phyloP scores from a whole-genome alignment of 352 stramenopile genomes.

The Globisporangium abappressorium region DNA sequence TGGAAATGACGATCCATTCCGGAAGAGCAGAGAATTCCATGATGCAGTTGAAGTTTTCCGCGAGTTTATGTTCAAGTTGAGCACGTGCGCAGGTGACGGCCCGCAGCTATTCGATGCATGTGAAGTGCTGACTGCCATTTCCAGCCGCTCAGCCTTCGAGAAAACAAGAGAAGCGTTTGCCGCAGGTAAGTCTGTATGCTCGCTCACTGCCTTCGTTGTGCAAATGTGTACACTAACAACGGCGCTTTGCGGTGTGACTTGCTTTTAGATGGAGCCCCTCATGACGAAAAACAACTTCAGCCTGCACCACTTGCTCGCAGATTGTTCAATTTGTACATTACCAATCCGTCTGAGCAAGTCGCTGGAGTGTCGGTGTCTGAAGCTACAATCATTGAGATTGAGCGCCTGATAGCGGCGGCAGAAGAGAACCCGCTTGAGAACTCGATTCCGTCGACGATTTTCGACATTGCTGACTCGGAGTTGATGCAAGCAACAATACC shows the following conservation, averaged over 20 bases:
- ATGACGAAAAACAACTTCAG: not conserved
- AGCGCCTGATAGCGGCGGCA: slow-evolving; percentile 14
- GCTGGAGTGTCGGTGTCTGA: slow-evolving; percentile 16
- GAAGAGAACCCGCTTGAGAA: not conserved
- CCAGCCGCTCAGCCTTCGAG: slow-evolving; percentile 9
- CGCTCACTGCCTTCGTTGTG: not conserved
- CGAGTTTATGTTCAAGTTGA: slow-evolving; percentile 27
- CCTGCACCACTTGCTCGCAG: slow-evolving; percentile 18
- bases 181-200: not conserved
- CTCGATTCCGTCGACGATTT: slow-evolving; percentile 30
- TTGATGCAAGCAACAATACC: slow-evolving; percentile 33
- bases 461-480: slow-evolving; percentile 56
- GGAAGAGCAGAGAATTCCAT: slow-evolving; percentile 44
- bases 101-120: not conserved
- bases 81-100: not conserved
- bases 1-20: slow-evolving; percentile 20
- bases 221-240: not conserved
- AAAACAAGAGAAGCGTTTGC: slow-evolving; percentile 18
- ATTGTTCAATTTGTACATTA: slow-evolving; percentile 24
- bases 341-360: not conserved
- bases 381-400: slow-evolving; percentile 33
- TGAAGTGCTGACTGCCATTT: not conserved
- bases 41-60: slow-evolving; percentile 51
- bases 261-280: not conserved
- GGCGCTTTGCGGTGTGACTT: not conserved